Evolutionary conservation across 768 basidiomycete species (phyloP).

Genomic region (Boletus rubroflammeus): DNA sequence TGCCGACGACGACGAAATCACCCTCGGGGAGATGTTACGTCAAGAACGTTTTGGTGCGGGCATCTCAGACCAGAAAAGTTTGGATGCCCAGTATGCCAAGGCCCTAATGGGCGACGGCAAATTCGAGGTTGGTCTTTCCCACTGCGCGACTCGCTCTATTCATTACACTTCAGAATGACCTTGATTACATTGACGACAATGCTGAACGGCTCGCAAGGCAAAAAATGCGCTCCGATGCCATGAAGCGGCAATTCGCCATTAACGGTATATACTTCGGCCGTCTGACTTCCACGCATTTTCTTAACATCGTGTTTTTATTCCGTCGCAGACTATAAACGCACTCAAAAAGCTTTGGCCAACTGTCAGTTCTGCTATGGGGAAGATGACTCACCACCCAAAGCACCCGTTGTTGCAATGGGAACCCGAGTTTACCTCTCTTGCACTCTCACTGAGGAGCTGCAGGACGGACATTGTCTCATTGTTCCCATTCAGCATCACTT

Average conservation of each 20-base stretch:
- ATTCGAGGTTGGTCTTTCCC: conserved; percentile 58
- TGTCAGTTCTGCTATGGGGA: conserved; percentile 92
- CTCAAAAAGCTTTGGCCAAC: conserved; percentile 81
- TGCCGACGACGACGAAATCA: conserved; percentile 83
- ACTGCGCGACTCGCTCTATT: not conserved
- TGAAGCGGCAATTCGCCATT: conserved; percentile 96
- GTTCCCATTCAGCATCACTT: conserved; percentile 95
- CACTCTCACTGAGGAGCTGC: conserved; percentile 82
- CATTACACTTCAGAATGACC: conserved; percentile 53
- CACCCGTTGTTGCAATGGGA: conserved; percentile 86
- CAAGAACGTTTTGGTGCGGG: conserved; percentile 92
- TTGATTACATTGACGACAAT: conserved; percentile 97
- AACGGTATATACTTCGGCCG: conserved; percentile 55
- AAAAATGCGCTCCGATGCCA: conserved; percentile 94
- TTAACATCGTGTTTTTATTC: not conserved
- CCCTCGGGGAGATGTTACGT: conserved; percentile 87
- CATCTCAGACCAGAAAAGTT: conserved; percentile 83
- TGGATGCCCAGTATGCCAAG: conserved; percentile 85
- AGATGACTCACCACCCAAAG: conserved; percentile 85
- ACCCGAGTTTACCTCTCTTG: conserved; percentile 90
- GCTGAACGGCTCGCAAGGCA: conserved; percentile 87
- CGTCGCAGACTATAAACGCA: conserved; percentile 81
- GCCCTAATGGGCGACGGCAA: conserved; percentile 87
- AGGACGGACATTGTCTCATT: conserved; percentile 89
- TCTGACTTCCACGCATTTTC: not conserved